Conservation (phyloP, 2,329 filamentous ascomycete species). For the Lanzia echinophila region DNA sequence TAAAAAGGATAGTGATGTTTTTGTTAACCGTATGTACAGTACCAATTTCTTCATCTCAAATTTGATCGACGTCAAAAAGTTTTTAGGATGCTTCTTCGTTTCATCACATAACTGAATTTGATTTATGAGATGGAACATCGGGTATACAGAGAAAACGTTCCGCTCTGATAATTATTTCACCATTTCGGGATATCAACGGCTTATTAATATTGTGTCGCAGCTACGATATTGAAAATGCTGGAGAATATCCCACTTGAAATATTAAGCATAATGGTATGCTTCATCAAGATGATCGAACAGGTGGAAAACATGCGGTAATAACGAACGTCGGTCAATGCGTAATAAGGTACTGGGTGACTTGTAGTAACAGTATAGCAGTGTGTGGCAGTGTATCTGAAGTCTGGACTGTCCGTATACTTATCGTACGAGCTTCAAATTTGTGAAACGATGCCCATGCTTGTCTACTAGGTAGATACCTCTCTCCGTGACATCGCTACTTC, state of each 20-base stretch:
- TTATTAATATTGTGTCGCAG: too few species aligned
- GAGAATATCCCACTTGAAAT: too few species aligned
- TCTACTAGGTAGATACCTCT: not conserved
- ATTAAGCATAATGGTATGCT: not conserved
- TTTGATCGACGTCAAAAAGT: not conserved
- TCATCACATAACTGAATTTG: too few species aligned
- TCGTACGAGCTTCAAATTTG: not conserved
- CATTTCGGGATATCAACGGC: not conserved
- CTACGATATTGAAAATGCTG: too few species aligned
- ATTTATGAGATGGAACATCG: too few species aligned
- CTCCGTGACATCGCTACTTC: constrained; percentile 17
- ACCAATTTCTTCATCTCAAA: too few species aligned
- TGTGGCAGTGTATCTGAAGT: not conserved
- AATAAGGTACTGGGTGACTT: not conserved
- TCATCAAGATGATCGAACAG: not conserved
- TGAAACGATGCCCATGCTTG: constrained; percentile 21
- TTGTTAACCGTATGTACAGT: too few species aligned
- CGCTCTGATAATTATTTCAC: too few species aligned
- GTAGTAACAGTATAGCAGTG: not conserved
- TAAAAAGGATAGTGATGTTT: too few species aligned
- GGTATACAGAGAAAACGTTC: not conserved
- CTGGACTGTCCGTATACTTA: too few species aligned
- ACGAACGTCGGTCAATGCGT: not conserved
- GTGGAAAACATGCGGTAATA: not conserved
- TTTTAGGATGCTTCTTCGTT: not conserved